A percentile compares a stretch with the other conserved stretches of the same genome.
phyloP scores from a whole-genome alignment of 345 rosid genomes.

The Microthlaspi erraticum region DNA sequence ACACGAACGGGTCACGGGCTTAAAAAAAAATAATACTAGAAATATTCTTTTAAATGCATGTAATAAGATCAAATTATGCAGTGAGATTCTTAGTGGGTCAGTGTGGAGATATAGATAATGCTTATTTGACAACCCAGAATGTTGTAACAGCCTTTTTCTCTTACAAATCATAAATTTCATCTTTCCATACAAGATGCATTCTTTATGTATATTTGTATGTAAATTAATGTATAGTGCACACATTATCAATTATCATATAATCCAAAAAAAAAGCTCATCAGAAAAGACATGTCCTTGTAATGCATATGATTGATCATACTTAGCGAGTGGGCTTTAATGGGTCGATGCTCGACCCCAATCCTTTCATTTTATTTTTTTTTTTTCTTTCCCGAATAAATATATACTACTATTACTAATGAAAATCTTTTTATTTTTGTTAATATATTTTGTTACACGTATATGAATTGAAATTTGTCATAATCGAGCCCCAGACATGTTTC shows the following conservation, averaged over 20 bases:
- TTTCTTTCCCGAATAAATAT: not conserved
- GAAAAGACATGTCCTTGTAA: slow-evolving; percentile 47
- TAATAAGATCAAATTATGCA: not conserved
- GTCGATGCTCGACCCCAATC: slow-evolving; percentile 35
- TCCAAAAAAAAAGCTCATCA: slow-evolving; percentile 41
- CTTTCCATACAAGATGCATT: slow-evolving; percentile 3
- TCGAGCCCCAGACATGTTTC: slow-evolving; percentile 41
- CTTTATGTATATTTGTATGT: slow-evolving; percentile 18
- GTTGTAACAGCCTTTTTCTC: slow-evolving; percentile 16
- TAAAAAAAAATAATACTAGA: not conserved
- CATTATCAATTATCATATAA: slow-evolving; percentile 33
- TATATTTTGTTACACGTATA: slow-evolving; percentile 13
- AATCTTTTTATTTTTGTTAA: not conserved
- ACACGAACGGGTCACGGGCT: slow-evolving; percentile 43
- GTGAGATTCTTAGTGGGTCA: slow-evolving; percentile 42
- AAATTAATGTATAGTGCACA: slow-evolving; percentile 11
- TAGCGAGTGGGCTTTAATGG: slow-evolving; percentile 40
- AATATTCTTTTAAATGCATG: not conserved
- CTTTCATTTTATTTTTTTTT: slow-evolving; percentile 25
- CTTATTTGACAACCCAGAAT: slow-evolving; percentile 11
- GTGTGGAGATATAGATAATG: slow-evolving; percentile 29
- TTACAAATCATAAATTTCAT: not conserved
- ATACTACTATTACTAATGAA: not conserved
- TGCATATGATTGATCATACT: slow-evolving; percentile 43
- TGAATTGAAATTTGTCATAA: slow-evolving; percentile 41